These are phyloP conservation scores for Scheffersomyces insectosa DNA, from an alignment of 1,139 yeast genomes.

Conservation along the genomic window DNA sequence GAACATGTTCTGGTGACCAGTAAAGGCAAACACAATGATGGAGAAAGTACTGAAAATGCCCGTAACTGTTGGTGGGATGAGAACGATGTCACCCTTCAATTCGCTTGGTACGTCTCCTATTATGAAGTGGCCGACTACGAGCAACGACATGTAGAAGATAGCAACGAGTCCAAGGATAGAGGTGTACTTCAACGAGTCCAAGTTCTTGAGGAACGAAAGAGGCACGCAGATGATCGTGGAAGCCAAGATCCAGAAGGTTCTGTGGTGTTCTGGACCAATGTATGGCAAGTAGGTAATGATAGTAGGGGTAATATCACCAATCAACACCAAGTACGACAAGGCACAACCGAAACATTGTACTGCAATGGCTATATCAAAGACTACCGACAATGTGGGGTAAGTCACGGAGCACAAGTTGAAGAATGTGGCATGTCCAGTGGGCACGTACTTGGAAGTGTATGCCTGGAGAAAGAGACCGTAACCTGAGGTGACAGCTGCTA, in stretches of 20 bases:
- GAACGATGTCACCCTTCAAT: conserved; percentile 54
- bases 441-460: conserved; percentile 68
- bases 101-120: conserved; percentile 45
- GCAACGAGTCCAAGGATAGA: conserved; percentile 44
- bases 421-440: conserved; percentile 78
- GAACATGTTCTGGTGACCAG: conserved; percentile 54
- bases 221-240: conserved; percentile 41
- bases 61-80: conserved; percentile 58
- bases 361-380: conserved; percentile 86
- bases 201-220: conserved; percentile 41
- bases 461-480: conserved; percentile 80
- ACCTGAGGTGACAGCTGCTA: conserved; percentile 80
- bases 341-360: conserved; percentile 69
- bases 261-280: conserved; percentile 14
- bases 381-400: conserved; percentile 77
- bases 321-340: conserved; percentile 44
- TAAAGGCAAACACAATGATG: conserved; percentile 49
- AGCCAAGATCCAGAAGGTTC: conserved; percentile 40
- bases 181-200: conserved; percentile 47
- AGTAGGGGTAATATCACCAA: conserved; percentile 50
- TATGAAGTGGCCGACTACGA: conserved; percentile 38
- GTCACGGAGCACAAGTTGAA: conserved; percentile 82
- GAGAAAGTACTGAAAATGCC: conserved; percentile 64
- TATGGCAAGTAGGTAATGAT: conserved; percentile 27
- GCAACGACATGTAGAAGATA: conserved; percentile 37